Evolutionary conservation across 2,329 filamentous ascomycete species (phyloP), one percentile per base, ranked within the genome.

Genomic region (Pezicula neosporulosa): DNA sequence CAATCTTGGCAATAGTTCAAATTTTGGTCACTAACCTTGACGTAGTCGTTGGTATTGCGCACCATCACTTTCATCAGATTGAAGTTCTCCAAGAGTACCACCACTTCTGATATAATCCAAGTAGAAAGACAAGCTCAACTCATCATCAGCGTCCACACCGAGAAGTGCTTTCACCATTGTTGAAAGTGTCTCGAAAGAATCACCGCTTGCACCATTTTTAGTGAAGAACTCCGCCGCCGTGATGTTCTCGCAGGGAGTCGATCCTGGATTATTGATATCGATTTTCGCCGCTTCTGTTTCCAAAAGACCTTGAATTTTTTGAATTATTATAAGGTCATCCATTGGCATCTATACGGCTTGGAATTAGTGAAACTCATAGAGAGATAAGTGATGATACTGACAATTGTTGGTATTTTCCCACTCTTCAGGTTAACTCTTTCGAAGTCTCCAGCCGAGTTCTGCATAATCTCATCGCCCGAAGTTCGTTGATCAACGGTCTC

Each of bases 41-140:
- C 24, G 24, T 24, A 9, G 49, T 51, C 57, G 45, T 33, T 56
- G 41, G 52, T 56, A 53, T 30, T 60, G 57, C 1, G 74, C 80
- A 4, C 80, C 81, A 37, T 71, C 58, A 49, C 77, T 74, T 18
- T 67, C 59, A 56, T 83, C 80, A 1, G 77, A 79, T 0, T 76
- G 68, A 71, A 83, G 77, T 42, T 72, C 66, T 50, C 77, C 51
- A 2, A 83, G 65, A 0, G 81, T 80, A 5, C 73, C 73, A 3
- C 77, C 76, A 9, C 70, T 72, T 56, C 73, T 76, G 68, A 74
- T 77, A 64, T 83, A 82, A 58, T 80, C 70, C 19, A 84, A 67
- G 57, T 83, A 81, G 59, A 68, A 82, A 1, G 78, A 60, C 0
- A 79, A 77, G 5, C 72, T 76, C 3, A 81, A 58, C 12, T 82